phyloP scores from a whole-genome alignment of 352 stramenopile genomes.

The Poterioochromonas sp. region DNA sequence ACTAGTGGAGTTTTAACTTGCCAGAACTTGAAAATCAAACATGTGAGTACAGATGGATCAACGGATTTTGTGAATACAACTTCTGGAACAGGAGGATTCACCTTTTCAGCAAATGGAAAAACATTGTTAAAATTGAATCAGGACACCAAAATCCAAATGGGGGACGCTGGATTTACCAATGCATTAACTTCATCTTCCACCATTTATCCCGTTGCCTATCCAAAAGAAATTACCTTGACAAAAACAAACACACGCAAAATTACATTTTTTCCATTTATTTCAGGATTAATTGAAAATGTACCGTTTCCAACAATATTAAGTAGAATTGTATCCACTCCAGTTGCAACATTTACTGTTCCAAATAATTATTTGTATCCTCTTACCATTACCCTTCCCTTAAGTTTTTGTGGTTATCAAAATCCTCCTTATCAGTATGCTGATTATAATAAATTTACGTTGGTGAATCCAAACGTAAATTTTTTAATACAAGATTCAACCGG shows the following conservation, averaged over 20 bases:
- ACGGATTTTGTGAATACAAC: constrained; percentile 31
- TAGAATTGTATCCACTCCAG: constrained; percentile 30
- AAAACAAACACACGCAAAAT: constrained; percentile 31
- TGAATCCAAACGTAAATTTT: constrained; percentile 32
- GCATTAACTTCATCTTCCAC: constrained; percentile 30
- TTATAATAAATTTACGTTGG: constrained; percentile 32
- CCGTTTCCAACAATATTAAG: constrained; percentile 31
- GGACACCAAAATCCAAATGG: constrained; percentile 30
- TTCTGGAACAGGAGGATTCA: constrained; percentile 30
- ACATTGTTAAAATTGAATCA: constrained; percentile 32
- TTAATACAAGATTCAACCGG: constrained; percentile 31
- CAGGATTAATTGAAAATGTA: constrained; percentile 32
- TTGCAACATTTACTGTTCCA: constrained; percentile 31
- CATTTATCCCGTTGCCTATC: constrained; percentile 30
- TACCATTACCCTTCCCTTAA: constrained; percentile 30
- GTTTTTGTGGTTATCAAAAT: constrained; percentile 32
- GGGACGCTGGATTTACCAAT: constrained; percentile 29
- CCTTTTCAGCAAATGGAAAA: constrained; percentile 31
- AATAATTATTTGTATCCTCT: constrained; percentile 32
- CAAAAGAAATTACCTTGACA: constrained; percentile 31
- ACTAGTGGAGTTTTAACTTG: constrained; percentile 31
- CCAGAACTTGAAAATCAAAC: constrained; percentile 31
- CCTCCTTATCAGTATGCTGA: constrained; percentile 30
- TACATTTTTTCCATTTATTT: constrained; percentile 32
- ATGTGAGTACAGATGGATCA: constrained; percentile 30